These are phyloP conservation scores for Eimeria praecox DNA, from an alignment of 169 alveolate genomes.

Conservation along the genomic window DNA sequence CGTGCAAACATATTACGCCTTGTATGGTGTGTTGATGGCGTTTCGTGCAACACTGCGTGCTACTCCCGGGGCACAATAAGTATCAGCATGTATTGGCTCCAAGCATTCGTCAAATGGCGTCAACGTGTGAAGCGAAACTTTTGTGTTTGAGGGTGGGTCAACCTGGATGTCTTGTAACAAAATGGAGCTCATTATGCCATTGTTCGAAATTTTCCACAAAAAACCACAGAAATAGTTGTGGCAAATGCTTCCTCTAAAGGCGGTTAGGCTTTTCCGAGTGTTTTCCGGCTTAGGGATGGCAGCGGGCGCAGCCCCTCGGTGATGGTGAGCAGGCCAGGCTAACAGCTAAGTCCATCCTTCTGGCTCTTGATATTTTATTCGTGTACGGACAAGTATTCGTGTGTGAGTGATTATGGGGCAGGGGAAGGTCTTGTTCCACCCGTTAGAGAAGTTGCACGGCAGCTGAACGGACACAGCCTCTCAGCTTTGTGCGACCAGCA, in stretches of 20 bases:
- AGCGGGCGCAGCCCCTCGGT: conserved; percentile 32
- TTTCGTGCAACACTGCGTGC: not conserved
- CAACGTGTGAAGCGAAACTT: not conserved
- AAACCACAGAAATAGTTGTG: not conserved
- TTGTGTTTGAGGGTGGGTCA: not conserved
- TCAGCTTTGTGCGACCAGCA: conserved; percentile 13
- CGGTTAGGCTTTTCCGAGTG: not conserved
- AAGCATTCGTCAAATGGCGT: not conserved
- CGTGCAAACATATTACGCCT: not conserved
- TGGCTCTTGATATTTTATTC: not conserved
- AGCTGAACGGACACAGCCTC: conserved; percentile 16
- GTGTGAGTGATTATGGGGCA: not conserved
- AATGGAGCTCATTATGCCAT: not conserved
- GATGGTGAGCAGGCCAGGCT: not conserved
- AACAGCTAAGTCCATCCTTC: not conserved
- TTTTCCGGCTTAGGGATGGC: not conserved
- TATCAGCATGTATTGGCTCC: not conserved
- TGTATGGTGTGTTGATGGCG: not conserved
- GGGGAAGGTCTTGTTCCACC: not conserved
- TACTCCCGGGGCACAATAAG: not conserved
- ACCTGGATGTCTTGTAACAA: not conserved
- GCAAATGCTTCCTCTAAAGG: not conserved
- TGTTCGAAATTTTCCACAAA: not conserved
- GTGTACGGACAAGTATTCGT: not conserved
- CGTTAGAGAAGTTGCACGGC: not conserved